Conservation (phyloP, 139 green algal genomes). For the Tetratostichococcus sp. region DNA sequence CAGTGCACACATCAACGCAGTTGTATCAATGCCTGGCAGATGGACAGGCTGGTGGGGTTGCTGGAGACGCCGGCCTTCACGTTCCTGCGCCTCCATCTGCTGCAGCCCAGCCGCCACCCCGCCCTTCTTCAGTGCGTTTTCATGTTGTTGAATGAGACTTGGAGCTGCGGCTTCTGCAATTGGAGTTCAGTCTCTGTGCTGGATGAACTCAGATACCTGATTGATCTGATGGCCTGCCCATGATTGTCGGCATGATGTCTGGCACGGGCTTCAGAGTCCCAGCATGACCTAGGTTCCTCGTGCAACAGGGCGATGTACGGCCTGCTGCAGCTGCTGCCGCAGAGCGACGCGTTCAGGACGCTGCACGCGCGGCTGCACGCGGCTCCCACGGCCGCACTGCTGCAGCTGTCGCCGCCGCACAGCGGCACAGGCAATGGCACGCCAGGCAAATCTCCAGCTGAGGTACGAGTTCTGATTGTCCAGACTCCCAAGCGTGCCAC, state of each 20-base stretch:
- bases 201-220: not conserved
- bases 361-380: conserved; percentile 63
- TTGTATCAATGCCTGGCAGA: conserved; percentile 26
- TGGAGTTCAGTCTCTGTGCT: no score
- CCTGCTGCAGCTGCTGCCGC: conserved; percentile 93
- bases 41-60: conserved; percentile 84
- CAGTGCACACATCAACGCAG: not conserved
- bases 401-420: conserved; percentile 19
- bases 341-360: conserved; percentile 84
- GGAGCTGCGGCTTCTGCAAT: not conserved
- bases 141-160: not conserved
- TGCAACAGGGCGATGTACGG: conserved; percentile 62
- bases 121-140: conserved; percentile 49
- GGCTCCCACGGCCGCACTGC: conserved; percentile 40
- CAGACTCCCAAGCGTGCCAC: no score
- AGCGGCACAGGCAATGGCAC: not conserved
- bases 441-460: not conserved
- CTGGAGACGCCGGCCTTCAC: conserved; percentile 92
- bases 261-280: conserved; percentile 4
- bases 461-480: not conserved
- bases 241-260: not conserved
- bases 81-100: conserved; percentile 85
- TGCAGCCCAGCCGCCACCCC: conserved; percentile 66
- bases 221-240: no score
- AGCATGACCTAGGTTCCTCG: conserved; percentile 7